phyloP scores from a whole-genome alignment of 306 rosid genomes.

The Amphicarpaea edgeworthii region DNA sequence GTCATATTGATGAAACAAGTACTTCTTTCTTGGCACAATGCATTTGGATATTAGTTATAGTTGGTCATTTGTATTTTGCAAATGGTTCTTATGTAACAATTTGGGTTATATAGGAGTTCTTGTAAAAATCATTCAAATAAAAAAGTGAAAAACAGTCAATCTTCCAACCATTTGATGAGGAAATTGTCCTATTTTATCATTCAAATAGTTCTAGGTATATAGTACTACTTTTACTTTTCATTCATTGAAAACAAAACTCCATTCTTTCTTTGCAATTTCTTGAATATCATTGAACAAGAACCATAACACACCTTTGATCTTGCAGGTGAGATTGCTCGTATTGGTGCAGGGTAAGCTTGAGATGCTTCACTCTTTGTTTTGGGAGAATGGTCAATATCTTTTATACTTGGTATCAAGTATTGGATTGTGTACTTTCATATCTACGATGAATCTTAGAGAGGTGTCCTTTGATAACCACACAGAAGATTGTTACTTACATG shows the following conservation, averaged over 20 bases:
- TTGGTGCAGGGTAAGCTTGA: conserved; percentile 83
- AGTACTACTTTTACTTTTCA: background rate
- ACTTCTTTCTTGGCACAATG: conserved; percentile 14
- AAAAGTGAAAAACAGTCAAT: background rate
- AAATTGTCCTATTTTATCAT: background rate
- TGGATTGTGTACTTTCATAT: background rate
- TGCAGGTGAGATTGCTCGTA: conserved; percentile 89
- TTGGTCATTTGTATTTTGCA: conserved; percentile 3
- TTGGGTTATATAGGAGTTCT: background rate
- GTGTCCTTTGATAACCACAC: background rate
- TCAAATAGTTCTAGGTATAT: background rate
- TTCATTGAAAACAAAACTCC: background rate
- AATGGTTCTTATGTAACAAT: background rate
- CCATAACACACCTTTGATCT: background rate
- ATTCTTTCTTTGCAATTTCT: background rate
- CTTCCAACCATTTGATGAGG: background rate
- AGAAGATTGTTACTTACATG: conserved; percentile 3
- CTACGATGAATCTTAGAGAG: background rate
- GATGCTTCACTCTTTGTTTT: conserved; percentile 18
- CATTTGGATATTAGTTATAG: background rate
- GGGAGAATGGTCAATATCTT: conserved; percentile 13
- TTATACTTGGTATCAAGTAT: background rate
- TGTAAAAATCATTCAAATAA: conserved; percentile 1
- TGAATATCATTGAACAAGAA: conserved; percentile 16
- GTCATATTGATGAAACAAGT: background rate